Base-by-base conservation (phyloP, 1,139 yeast species). In the Candida neerlandica region DNA sequence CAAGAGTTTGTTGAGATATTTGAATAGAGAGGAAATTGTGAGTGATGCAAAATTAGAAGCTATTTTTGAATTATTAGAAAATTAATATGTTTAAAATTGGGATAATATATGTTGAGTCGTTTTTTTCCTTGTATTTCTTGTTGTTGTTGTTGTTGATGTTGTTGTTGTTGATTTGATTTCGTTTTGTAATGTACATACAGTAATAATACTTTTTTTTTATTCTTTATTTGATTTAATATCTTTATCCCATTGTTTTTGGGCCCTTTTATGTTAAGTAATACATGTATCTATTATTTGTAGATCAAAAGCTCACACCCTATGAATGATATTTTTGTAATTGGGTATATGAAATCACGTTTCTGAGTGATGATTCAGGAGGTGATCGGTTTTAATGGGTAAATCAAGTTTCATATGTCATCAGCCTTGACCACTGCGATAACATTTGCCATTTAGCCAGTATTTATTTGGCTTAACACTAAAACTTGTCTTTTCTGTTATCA, bases 1-100 rank as follows among this genome's bases (percentile, higher is more conserved):
- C 43, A 74, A 75, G 53, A 78, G 86, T 47, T 76, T 92, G 58
- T 75, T 82, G 55, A 78, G 80, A 56, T 87, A 86, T 59, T 75
- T 91, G 57, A 74, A 75, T 62, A 82, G 82, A 59, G 72, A 79
- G 49, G 84, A 85, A 1, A 64, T 75, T 15, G 61, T 86, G 41
- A 61, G 62, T 41, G 71, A 70, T 43, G 66, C 60, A 18, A 67
- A 67, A 44, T 63, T 69, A 48, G 49, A 51, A 23, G 55, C 57
- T 5, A 58, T 73, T 23, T 55, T 67, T 45, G 65, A 65, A 27
- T 57, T 72, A 41, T 69, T 72, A 55, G 69, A 66, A 41, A 55
- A 55, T 39, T 57, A 42, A 44, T 41, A 2, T 34, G 19, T 19
- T 19, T 14, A 33, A 14, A 21, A 18, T 21, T n/a, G 35, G 27